Evolutionary conservation across 2,329 filamentous ascomycete species (phyloP).

Genomic region (Colletotrichum sp.): DNA sequence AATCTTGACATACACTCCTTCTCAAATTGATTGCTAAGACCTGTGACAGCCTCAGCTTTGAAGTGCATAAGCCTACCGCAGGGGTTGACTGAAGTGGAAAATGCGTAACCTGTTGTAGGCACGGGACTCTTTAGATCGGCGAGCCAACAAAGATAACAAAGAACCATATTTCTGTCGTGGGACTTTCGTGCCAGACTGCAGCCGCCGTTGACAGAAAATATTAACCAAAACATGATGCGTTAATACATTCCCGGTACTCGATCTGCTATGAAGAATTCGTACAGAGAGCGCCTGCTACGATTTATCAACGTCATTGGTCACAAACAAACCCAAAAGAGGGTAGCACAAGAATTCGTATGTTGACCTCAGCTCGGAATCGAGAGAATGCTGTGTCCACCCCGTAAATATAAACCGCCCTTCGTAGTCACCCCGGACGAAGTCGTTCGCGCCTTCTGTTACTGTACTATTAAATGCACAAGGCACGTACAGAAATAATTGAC

Average conservation of each 20-base stretch:
- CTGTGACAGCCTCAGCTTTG: neutral
- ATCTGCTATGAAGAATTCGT: neutral
- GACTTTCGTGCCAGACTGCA: neutral
- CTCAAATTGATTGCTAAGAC: neutral
- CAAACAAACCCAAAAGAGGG: neutral
- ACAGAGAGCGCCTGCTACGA: neutral
- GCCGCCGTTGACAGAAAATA: neutral
- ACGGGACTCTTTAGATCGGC: neutral
- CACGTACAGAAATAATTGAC: neutral
- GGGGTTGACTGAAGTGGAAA: neutral
- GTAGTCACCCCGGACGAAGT: neutral
- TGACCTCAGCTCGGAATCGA: neutral
- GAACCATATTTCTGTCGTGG: neutral
- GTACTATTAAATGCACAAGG: neutral
- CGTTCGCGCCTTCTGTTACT: neutral
- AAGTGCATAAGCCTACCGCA: neutral
- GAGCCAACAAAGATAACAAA: neutral
- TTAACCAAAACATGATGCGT: neutral
- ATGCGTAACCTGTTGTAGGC: neutral
- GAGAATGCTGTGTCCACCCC: neutral
- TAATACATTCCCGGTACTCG: neutral
- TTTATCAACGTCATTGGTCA: neutral
- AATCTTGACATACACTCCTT: neutral
- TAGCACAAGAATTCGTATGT: neutral
- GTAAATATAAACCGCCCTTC: neutral